A percentile compares a stretch with the other conserved stretches of the same genome.
Conservation (phyloP, 2,329 filamentous ascomycete species). For the Chalara sp. region DNA sequence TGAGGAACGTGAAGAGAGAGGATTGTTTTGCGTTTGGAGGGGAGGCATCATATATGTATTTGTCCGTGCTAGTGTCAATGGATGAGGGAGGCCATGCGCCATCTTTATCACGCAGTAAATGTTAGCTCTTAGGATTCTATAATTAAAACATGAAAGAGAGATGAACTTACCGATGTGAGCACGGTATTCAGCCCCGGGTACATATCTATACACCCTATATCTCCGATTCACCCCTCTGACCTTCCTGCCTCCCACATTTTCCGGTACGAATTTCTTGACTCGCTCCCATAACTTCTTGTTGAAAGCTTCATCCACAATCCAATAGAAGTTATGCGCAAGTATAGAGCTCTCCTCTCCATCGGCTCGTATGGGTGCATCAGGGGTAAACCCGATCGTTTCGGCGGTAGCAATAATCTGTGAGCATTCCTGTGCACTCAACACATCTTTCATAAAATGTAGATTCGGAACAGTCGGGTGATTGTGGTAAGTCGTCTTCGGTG, state of each 20-base stretch:
- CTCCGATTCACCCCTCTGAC: slow-evolving; percentile 61
- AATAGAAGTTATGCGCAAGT: slow-evolving; percentile 68
- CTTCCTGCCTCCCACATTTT: slow-evolving; percentile 44
- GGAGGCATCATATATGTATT: slow-evolving; percentile 61
- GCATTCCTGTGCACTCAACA: slow-evolving; percentile 56
- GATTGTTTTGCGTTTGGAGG: slow-evolving; percentile 53
- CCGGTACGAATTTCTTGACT: slow-evolving; percentile 51
- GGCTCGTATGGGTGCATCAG: slow-evolving; percentile 61
- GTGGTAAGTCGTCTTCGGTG: slow-evolving; percentile 45
- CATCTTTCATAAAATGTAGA: slow-evolving; percentile 51
- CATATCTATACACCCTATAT: slow-evolving; percentile 67
- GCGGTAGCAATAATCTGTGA: slow-evolving; percentile 59
- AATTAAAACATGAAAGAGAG: neutral
- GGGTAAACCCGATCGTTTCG: slow-evolving; percentile 58
- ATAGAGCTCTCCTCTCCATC: slow-evolving; percentile 55
- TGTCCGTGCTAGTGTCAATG: slow-evolving; percentile 37
- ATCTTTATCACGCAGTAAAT: slow-evolving; percentile 31
- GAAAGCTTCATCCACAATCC: slow-evolving; percentile 59
- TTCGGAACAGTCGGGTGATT: slow-evolving; percentile 55
- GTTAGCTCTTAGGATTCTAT: neutral
- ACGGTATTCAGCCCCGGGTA: slow-evolving; percentile 65
- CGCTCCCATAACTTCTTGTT: slow-evolving; percentile 57
- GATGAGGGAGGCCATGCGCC: slow-evolving; percentile 69
- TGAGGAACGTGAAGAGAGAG: slow-evolving; percentile 61
- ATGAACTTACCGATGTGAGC: slow-evolving; percentile 50